A percentile compares a stretch with the other conserved stretches of the same genome.
phyloP scores from a whole-genome alignment of 2,329 filamentous ascomycete species.

The Fusarium sp. region DNA sequence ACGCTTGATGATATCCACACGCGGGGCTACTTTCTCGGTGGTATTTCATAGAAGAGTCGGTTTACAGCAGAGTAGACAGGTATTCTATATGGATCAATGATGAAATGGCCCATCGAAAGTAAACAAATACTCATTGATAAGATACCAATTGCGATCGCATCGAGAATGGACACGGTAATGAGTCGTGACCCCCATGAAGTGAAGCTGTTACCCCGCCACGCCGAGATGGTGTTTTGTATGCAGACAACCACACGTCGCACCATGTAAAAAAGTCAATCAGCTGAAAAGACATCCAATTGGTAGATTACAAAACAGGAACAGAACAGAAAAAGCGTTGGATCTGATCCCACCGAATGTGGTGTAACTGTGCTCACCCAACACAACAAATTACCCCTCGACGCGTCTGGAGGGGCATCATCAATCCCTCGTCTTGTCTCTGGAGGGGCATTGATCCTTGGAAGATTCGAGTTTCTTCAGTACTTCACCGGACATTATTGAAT shows the following conservation, averaged over 20 bases:
- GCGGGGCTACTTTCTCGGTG: constrained; percentile 33
- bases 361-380: constrained; percentile 9
- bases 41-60: constrained; percentile 12
- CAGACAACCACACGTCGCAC: background rate
- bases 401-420: constrained; percentile 23
- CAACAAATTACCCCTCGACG: constrained; percentile 29
- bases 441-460: constrained; percentile 20
- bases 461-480: background rate
- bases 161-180: background rate
- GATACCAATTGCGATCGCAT: background rate
- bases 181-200: background rate
- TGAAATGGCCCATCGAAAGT: constrained; percentile 13
- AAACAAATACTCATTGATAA: background rate
- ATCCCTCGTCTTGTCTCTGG: constrained; percentile 3
- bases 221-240: background rate
- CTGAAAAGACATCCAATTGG: constrained; percentile 10
- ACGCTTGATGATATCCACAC: constrained; percentile 32
- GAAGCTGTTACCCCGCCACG: background rate
- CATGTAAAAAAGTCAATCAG: background rate
- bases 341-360: constrained; percentile 11
- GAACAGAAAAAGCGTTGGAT: background rate
- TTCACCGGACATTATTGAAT: background rate
- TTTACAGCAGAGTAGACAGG: background rate
- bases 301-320: background rate
- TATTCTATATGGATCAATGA: constrained; percentile 23